phyloP scores from a whole-genome alignment of 2,329 filamentous ascomycete genomes.

The Aspergillus novoparasiticus region DNA sequence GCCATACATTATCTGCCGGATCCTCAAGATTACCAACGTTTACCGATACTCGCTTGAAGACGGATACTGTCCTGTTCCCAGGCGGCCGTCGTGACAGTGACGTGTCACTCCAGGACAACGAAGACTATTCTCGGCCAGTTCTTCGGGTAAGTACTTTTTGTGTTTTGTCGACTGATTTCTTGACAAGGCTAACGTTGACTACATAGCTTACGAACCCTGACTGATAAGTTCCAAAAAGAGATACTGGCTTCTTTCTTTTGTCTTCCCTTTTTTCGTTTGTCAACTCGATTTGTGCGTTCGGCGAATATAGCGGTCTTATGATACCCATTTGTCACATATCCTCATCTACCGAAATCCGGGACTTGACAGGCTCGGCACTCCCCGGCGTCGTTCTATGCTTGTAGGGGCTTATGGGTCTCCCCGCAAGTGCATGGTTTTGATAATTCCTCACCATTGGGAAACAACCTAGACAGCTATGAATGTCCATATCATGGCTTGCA shows the following conservation, averaged over 20 bases:
- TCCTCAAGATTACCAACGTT: conserved; percentile 36
- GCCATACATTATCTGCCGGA: conserved; percentile 27
- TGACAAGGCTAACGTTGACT: conserved; percentile 18
- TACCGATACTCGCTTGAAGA: conserved; percentile 50
- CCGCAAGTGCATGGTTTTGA: neutral
- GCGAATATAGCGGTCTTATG: conserved; percentile 40
- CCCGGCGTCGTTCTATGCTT: neutral
- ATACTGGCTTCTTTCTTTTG: conserved; percentile 16
- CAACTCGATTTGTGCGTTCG: conserved; percentile 32
- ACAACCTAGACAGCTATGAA: neutral
- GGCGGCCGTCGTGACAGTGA: conserved; percentile 46
- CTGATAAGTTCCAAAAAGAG: conserved; percentile 22
- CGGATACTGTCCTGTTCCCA: conserved; percentile 43
- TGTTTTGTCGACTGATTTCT: neutral
- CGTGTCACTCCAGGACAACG: conserved; percentile 50
- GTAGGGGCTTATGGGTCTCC: neutral
- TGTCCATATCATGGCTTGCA: neutral
- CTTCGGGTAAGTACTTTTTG: conserved; percentile 38
- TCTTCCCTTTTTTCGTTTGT: conserved; percentile 21
- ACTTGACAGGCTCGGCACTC: neutral
- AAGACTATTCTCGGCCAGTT: conserved; percentile 51
- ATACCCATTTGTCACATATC: conserved; percentile 41
- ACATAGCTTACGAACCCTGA: conserved; percentile 39
- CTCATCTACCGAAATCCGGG: conserved; percentile 20
- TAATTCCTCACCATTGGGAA: neutral